Evolutionary conservation across 2,329 filamentous ascomycete species (phyloP), one percentile per base, ranked within the genome.

Genomic region (Venturia oleaginea): DNA sequence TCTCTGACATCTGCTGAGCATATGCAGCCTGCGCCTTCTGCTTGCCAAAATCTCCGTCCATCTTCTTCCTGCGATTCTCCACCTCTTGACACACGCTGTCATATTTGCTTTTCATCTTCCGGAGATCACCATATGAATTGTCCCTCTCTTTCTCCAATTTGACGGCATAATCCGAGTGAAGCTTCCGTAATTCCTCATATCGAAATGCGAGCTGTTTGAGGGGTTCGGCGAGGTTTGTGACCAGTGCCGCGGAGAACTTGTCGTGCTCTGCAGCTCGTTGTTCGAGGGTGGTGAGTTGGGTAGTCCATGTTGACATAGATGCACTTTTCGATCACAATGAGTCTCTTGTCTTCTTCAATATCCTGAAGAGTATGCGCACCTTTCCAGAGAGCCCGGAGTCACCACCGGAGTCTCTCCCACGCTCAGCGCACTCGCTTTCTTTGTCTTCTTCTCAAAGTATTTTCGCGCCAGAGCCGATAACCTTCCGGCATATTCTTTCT

Each of bases 371-470:
- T n/a, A 37, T 40, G 46, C 71, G 65, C 77, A 88, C 87, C 86
- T 95, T 76, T 99, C 94, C 63, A 99, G 84, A 40, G 93, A 97
- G 2, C 95, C 94, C 1, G 94, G 94, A 2, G 94, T 97, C 82
- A 97, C 89, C 65, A 86, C 85, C 43, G 94, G 94, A 30, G 87
- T 94, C 72, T 99, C 94, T 71, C 94, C 94, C 63, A 97, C 94
- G 74, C 92, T 97, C 70, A 99, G 77, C 71, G 83, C 88, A 69
- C 91, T 89, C 54, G 89, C 88, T 79, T 94, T 97, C 77, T 88
- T 92, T 59, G 90, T 86, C 81, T 97, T 99, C 81, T 95, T 95
- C 72, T 99, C 95, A 73, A 91, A 94, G 80, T 97, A 97, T 76
- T 94, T 97, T 80, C 94, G 96, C 64, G 93, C 94, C 61, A 99